phyloP scores from a whole-genome alignment of 305 asterid species.

The Salvia sclarea region DNA sequence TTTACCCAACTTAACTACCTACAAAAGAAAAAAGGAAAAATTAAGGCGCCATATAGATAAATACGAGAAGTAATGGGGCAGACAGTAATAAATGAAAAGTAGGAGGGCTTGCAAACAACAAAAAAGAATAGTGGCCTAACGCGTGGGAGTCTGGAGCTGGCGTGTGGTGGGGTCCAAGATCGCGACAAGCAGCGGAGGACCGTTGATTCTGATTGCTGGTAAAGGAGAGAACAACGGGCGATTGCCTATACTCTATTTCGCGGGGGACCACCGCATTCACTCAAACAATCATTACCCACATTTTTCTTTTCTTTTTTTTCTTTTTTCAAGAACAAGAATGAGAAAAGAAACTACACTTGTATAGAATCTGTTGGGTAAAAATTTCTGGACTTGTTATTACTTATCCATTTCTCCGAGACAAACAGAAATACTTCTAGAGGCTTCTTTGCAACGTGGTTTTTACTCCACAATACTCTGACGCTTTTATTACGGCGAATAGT shows the following conservation, averaged over 20 bases:
- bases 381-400: neutral
- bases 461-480: neutral
- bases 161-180: conserved; percentile 31
- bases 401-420: neutral
- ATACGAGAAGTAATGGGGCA: neutral
- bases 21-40: too few species aligned
- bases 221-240: conserved; percentile 33
- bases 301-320: too few species aligned
- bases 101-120: neutral
- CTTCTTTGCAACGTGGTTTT: neutral
- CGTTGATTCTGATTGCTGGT: conserved; percentile 28
- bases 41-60: too few species aligned
- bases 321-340: neutral
- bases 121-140: neutral
- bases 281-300: neutral
- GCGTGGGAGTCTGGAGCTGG: conserved; percentile 41
- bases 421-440: neutral
- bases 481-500: neutral
- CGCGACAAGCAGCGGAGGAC: conserved; percentile 20
- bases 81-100: conserved; percentile 3
- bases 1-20: too few species aligned
- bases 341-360: neutral
- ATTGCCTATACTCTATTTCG: neutral
- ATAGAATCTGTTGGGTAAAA: neutral
- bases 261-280: conserved; percentile 21